Evolutionary conservation across 345 rosid genomes (phyloP).

Genomic region (Eucalyptus pauciflora): DNA sequence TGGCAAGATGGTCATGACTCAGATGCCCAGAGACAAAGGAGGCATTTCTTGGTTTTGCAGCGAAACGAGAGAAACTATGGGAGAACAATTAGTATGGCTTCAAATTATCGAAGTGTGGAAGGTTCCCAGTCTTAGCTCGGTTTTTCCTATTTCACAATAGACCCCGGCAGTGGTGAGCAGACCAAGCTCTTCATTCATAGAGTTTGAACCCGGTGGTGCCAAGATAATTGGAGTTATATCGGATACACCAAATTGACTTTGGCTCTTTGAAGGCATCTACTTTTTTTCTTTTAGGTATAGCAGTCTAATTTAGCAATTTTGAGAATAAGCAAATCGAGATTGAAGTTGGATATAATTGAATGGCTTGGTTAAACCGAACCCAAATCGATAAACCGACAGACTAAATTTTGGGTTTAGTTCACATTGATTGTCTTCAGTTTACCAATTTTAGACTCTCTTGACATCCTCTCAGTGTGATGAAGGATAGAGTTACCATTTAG

Average conservation of each 20-base stretch:
- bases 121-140: not conserved
- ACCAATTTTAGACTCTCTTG: not conserved
- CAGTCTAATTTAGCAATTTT: not conserved
- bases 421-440: not conserved
- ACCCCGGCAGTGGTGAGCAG: not conserved
- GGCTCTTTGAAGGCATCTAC: not conserved
- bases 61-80: not conserved
- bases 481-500: not conserved
- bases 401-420: not conserved
- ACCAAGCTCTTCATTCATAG: not conserved
- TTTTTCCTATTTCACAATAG: not conserved
- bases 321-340: not conserved
- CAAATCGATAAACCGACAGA: not conserved
- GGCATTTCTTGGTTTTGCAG: not conserved
- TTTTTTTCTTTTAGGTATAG: not conserved
- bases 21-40: not conserved
- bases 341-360: not conserved
- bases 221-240: not conserved
- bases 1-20: not conserved
- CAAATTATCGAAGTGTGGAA: not conserved
- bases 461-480: not conserved
- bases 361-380: not conserved
- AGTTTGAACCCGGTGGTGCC: not conserved
- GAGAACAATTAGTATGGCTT: not conserved
- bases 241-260: not conserved